Conservation (phyloP, 2,329 filamentous ascomycete genomes). For the Hymenoscyphus fructigenus region DNA sequence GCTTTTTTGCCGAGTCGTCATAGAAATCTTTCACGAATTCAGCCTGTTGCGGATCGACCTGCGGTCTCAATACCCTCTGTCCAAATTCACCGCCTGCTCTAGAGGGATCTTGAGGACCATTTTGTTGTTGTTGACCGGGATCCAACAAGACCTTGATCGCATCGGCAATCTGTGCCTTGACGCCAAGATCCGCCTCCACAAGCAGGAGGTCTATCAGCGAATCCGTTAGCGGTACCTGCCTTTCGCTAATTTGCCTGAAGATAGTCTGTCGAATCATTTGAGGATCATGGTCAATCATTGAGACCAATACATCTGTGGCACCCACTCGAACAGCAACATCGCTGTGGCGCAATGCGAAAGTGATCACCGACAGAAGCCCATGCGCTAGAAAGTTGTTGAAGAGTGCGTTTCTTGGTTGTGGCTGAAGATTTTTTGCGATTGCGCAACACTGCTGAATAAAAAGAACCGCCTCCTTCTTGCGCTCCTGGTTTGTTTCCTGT, state of each 20-base stretch:
- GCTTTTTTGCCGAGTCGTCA: constrained; percentile 76
- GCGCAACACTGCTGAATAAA: constrained; percentile 96
- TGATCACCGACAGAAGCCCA: constrained; percentile 85
- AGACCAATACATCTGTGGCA: constrained; percentile 89
- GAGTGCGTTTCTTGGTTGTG: constrained; percentile 73
- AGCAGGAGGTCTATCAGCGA: constrained; percentile 89
- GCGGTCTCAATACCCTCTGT: constrained; percentile 55
- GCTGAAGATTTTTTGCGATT: constrained; percentile 92
- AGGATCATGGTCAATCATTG: constrained; percentile 93
- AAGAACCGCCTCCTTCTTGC: constrained; percentile 89
- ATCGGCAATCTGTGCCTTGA: constrained; percentile 94
- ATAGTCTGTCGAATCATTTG: constrained; percentile 92
- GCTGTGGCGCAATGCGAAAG: constrained; percentile 81
- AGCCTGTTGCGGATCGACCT: constrained; percentile 73
- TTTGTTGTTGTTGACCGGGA: constrained; percentile 58
- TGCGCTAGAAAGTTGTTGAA: constrained; percentile 89
- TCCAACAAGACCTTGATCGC: constrained; percentile 92
- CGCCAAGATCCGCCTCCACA: constrained; percentile 87
- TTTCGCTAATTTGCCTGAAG: constrained; percentile 87
- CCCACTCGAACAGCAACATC: constrained; percentile 86
- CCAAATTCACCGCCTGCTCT: constrained; percentile 69
- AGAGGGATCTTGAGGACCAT: constrained; percentile 57
- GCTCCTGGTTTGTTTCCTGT: constrained; percentile 61
- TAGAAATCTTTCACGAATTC: constrained; percentile 87
- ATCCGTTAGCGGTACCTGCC: constrained; percentile 82